A percentile compares a stretch with the other conserved stretches of the same genome.
Evolutionary conservation across 805 yeast genomes (phyloP).

Genomic region (Cyberlindnera mississippiensis): DNA sequence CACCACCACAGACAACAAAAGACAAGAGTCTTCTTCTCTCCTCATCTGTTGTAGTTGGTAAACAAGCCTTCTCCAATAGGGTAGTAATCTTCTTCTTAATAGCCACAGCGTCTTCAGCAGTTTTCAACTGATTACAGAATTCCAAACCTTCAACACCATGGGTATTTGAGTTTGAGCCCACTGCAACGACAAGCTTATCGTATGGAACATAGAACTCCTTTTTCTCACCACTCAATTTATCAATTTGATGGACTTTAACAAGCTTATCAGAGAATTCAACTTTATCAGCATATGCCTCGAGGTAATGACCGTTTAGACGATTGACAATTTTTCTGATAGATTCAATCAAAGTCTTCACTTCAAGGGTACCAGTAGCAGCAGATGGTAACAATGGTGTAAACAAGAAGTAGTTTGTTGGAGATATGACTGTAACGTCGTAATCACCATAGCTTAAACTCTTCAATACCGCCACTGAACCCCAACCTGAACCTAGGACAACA

Average conservation of each 20-base stretch:
- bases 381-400: conserved; percentile 68
- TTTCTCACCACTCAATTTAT: conserved; percentile 37
- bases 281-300: conserved; percentile 59
- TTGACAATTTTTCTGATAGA: conserved; percentile 56
- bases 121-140: conserved; percentile 56
- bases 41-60: conserved; percentile 60
- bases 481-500: conserved; percentile 64
- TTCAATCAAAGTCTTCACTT: conserved; percentile 59
- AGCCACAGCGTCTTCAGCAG: conserved; percentile 59
- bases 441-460: conserved; percentile 48
- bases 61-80: conserved; percentile 56
- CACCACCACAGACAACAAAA: conserved; percentile 71
- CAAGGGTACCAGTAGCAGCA: conserved; percentile 69
- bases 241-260: conserved; percentile 49
- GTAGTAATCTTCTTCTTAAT: conserved; percentile 52
- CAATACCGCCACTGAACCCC: conserved; percentile 65
- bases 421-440: conserved; percentile 61
- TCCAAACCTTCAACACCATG: conserved; percentile 71
- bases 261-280: conserved; percentile 52
- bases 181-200: conserved; percentile 64
- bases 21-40: conserved; percentile 58
- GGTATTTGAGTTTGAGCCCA: conserved; percentile 64
- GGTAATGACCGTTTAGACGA: conserved; percentile 52
- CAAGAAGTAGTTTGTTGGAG: conserved; percentile 65
- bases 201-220: conserved; percentile 60